Evolutionary conservation across 495 filamentous ascomycete genomes (phyloP), one percentile per base, ranked within the genome.

Genomic region (Aspergillus coremiiformis): DNA sequence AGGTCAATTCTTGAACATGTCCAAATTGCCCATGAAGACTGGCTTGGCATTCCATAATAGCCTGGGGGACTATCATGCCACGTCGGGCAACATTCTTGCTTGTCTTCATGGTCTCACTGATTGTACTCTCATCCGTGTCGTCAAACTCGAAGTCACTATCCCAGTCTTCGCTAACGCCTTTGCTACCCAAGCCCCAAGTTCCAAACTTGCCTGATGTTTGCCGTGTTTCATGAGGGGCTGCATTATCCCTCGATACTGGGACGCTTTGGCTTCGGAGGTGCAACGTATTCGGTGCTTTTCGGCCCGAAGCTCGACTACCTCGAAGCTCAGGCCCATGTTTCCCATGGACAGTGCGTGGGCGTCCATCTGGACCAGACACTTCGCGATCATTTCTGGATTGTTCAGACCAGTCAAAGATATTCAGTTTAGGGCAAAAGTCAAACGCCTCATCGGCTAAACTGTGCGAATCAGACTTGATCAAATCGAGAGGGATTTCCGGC

Each of bases 261-360:
- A 98, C 90, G 66, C 93, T 98, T 61, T 96, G 90, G 61, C 93
- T 96, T 43, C 93, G 84, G 41, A 95, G 75, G 64, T 97, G 93
- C 20, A 89, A 71, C 1, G 84, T 80, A 55, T 76, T 87, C 27
- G 89, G 85, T 14, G 81, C 82, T 56, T 90, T 86, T 39, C 92
- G 86, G 55, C 80, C 87, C 23, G 80, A 71, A 22, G 83, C 70
- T 47, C 89, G 84, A 56, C 88, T 90, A 42, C 85, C 88, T 64
- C 89, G 77, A 44, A 75, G 63, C 54, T 89, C 81, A 44, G 77
- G 73, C 60, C 83, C 78, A 65, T 95, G 89, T 68, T 94, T 96
- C 2, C 87, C 90, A 71, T 96, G 91, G 35, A 94, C 87, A 10
- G 90, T 95, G 54, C 86, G 85, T 10, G 93, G 92, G 49, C 92